Base-by-base conservation (phyloP, 2,329 filamentous ascomycete genomes). In the Podosphaera xanthii region DNA sequence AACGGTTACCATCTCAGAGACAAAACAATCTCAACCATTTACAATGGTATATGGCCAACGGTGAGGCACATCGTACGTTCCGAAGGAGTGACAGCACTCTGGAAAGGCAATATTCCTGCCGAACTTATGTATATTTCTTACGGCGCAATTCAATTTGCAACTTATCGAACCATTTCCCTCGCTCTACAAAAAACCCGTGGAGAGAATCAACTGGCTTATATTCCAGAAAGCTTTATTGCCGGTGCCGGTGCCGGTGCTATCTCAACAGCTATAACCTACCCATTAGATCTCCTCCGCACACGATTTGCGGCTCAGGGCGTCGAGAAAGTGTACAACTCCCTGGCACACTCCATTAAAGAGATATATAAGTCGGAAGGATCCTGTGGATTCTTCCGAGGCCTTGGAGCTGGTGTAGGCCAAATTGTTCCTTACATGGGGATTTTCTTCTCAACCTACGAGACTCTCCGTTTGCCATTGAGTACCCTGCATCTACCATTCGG, bases 31-130 rank as follows among this genome's bases (percentile, higher is more conserved):
- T 72, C 74, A 12, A 73, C 74, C 53, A 68, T 77, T 61, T 87
- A 91, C 73, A 87, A 84, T 68, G 88, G 88, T 65, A 88, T 87
- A 0, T 66, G 89, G 48, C 77, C 79, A 9, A 94, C 89, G 1
- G 75, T 94, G 69, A 78, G 77, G 60, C 79, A 84, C 62, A 97
- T 97, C 67, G 70, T 91, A 58, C 75, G 74, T 35, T 76, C 89
- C 67, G 92, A 98, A 70, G 92, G 92, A 49, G 69, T 97, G 64
- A 84, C 84, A 58, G 86, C 82, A 36, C 78, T 98, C 63, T 98
- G 92, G 92, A 97, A 97, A 76, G 92, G 92, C 69, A 98, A 98
- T 70, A 82, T 98, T 61, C 90, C 92, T 46, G 92, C 92, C 58
- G 92, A 97, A 76, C 73, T 92, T 63, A 82, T 98, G 73, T 98